These are phyloP conservation scores for Xylaria sp. DNA, from an alignment of 2,329 filamentous ascomycete species.

Conservation along the genomic window DNA sequence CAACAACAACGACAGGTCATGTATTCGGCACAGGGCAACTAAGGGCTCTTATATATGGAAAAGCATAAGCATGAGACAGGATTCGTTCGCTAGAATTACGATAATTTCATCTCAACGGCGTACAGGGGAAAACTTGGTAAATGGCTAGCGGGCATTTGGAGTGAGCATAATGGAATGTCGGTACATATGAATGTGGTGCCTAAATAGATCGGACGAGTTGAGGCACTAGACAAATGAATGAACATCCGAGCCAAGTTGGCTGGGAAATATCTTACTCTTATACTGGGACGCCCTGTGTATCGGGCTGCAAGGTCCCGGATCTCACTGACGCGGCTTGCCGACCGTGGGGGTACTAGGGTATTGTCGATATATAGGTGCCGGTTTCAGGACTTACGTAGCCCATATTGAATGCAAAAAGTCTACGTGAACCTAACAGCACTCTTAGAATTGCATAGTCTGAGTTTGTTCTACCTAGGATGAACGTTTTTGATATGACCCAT, in stretches of 20 bases:
- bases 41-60: background rate
- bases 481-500: too few species aligned
- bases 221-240: constrained; percentile 24
- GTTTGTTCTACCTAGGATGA: too few species aligned
- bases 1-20: constrained; percentile 24
- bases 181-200: constrained; percentile 26
- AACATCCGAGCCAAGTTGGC: constrained; percentile 15
- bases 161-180: constrained; percentile 27
- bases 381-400: too few species aligned
- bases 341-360: too few species aligned
- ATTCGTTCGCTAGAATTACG: constrained; percentile 20
- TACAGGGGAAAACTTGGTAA: constrained; percentile 19
- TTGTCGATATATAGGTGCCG: too few species aligned
- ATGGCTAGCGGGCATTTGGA: constrained; percentile 27
- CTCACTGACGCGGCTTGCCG: too few species aligned
- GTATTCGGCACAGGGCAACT: constrained; percentile 20
- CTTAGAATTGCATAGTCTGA: too few species aligned
- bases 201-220: constrained; percentile 27
- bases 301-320: too few species aligned
- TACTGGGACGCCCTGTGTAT: too few species aligned
- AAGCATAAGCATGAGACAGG: constrained; percentile 22
- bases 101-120: constrained; percentile 29
- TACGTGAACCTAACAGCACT: too few species aligned
- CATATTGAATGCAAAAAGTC: too few species aligned
- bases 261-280: background rate